Conservation (phyloP, 805 yeast species). For the Spathaspora girioi region DNA sequence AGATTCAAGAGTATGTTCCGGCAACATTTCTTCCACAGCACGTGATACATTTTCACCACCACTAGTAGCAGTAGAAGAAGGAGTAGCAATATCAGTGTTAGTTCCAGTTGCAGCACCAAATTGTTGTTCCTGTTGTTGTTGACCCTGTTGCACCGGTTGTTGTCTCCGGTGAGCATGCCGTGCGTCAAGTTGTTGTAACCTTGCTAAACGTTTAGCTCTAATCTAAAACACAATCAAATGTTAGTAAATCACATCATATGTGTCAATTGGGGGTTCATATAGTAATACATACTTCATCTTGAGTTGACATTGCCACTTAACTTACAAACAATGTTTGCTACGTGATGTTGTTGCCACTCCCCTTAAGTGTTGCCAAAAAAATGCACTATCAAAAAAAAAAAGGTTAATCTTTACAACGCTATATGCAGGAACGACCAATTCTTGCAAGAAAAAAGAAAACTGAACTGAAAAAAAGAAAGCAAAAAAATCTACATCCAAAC, state of each 20-base stretch:
- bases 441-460: not conserved
- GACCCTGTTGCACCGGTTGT: not conserved
- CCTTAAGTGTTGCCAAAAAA: not conserved
- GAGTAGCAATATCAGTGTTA: not conserved
- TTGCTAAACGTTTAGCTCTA: conserved; percentile 52
- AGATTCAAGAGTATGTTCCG: not conserved
- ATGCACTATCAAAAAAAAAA: not conserved
- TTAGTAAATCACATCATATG: not conserved
- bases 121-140: not conserved
- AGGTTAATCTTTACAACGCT: too few relatives aligned
- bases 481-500: not conserved
- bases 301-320: conserved; percentile 6
- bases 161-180: not conserved
- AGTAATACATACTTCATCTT: conserved; percentile 14
- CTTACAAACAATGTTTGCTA: too few relatives aligned
- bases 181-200: conserved; percentile 17
- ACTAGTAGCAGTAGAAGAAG: not conserved
- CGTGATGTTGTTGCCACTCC: not conserved
- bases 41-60: not conserved
- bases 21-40: not conserved
- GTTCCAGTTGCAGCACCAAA: conserved; percentile 11
- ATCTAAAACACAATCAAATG: conserved; percentile 25
- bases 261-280: not conserved
- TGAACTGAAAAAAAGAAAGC: not conserved
- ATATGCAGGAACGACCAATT: not conserved